Percentiles rank a stretch among this genome's conserved stretches.
Conservation (phyloP, 768 basidiomycete species). For the Lentinula lateritia region DNA sequence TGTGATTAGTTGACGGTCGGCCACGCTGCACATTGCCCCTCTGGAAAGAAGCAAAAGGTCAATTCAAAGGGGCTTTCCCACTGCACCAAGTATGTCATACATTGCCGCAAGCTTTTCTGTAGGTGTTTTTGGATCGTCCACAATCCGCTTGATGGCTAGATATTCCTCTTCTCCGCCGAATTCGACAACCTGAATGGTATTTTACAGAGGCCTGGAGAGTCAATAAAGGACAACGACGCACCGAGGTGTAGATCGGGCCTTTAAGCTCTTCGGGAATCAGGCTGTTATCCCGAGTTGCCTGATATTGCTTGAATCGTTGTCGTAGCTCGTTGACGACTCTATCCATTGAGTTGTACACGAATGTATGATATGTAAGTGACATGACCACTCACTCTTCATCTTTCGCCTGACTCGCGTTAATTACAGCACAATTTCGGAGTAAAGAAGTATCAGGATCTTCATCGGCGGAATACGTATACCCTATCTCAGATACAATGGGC, state of each 20-base stretch:
- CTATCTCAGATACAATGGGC: conserved; percentile 74
- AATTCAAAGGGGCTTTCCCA: neutral
- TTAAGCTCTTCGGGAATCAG: conserved; percentile 79
- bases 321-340: conserved; percentile 53
- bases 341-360: neutral
- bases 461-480: conserved; percentile 62
- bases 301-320: conserved; percentile 63
- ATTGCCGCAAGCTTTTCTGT: conserved; percentile 66
- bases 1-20: conserved; percentile 50
- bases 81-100: conserved; percentile 28
- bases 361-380: conserved; percentile 14
- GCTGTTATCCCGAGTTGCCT: conserved; percentile 69
- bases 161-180: conserved; percentile 74
- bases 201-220: neutral
- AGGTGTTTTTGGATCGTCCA: conserved; percentile 69
- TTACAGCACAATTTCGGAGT: conserved; percentile 71
- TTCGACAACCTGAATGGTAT: conserved; percentile 50
- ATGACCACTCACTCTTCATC: conserved; percentile 27
- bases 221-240: conserved; percentile 22
- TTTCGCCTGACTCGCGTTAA: conserved; percentile 41
- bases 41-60: conserved; percentile 27
- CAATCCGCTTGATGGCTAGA: conserved; percentile 60
- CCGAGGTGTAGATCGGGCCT: conserved; percentile 44
- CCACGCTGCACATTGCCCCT: conserved; percentile 56
- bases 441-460: conserved; percentile 68